Evolutionary conservation across 2,329 filamentous ascomycete genomes (phyloP).

Genomic region (Monilinia laxa): DNA sequence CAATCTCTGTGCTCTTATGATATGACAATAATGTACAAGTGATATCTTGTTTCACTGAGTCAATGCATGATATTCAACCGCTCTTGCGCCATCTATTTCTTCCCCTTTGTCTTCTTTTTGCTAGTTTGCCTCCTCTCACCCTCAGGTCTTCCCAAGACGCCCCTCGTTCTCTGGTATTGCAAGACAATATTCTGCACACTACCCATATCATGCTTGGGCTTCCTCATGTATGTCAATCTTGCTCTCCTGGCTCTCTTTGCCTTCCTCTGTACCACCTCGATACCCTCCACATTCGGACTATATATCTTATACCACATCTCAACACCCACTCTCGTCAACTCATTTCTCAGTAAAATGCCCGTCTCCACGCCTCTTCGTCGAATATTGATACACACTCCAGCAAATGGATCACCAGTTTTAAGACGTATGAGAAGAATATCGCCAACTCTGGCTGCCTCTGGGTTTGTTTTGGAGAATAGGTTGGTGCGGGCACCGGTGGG

Average conservation of each 20-base stretch:
- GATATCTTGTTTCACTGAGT: constrained; percentile 11
- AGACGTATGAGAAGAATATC: constrained; percentile 90
- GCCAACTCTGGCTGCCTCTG: constrained; percentile 76
- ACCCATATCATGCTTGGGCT: constrained; percentile 83
- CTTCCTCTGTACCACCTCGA: constrained; percentile 88
- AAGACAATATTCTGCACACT: constrained; percentile 78
- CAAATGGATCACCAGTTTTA: constrained; percentile 82
- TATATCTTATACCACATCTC: constrained; percentile 99
- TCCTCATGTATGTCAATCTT: constrained; percentile 85
- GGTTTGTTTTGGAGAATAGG: constrained; percentile 76
- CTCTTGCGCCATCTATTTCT: background rate
- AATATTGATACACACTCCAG: constrained; percentile 85
- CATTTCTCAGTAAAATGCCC: constrained; percentile 79
- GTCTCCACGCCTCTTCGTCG: constrained; percentile 86
- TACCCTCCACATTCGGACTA: constrained; percentile 81
- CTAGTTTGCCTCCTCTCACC: constrained; percentile 28
- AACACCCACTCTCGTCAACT: constrained; percentile 81
- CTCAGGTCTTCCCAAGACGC: constrained; percentile 42
- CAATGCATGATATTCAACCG: background rate
- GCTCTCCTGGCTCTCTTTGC: constrained; percentile 84
- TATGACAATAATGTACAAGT: constrained; percentile 24
- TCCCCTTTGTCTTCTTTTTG: constrained; percentile 35
- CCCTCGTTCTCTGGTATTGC: constrained; percentile 58
- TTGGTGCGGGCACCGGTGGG: constrained; percentile 77
- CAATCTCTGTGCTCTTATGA: constrained; percentile 7